Conservation (phyloP, 768 basidiomycete species). For the Serendipita indica region DNA sequence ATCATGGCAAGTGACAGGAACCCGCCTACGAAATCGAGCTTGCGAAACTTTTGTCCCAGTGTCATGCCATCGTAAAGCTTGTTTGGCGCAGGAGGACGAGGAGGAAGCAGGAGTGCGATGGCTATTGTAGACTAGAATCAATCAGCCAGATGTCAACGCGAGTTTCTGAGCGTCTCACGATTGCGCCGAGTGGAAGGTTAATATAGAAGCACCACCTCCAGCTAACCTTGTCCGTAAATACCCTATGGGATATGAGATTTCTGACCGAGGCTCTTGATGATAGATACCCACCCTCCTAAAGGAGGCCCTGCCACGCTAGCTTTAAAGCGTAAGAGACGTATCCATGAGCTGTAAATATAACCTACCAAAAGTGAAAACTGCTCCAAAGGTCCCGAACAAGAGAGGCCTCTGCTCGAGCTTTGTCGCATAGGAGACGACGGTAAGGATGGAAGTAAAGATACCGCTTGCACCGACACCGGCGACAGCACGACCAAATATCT, state of each 20-base stretch:
- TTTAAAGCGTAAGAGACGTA: too few species aligned
- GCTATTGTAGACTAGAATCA: not conserved
- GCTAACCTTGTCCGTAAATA: not conserved
- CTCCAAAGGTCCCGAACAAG: constrained; percentile 29
- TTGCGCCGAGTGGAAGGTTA: not conserved
- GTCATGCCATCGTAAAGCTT: not conserved
- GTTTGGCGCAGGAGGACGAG: not conserved
- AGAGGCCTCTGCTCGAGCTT: constrained; percentile 21
- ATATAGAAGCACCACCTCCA: constrained; percentile 9
- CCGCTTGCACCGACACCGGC: constrained; percentile 29
- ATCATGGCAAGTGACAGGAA: constrained; percentile 16
- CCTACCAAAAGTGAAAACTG: constrained; percentile 29
- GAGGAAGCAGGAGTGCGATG: not conserved
- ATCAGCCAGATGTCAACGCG: not conserved
- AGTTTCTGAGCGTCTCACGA: constrained; percentile 12
- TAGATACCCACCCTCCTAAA: not conserved
- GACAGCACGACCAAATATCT: constrained; percentile 31
- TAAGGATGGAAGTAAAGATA: constrained; percentile 18
- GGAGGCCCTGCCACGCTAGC: constrained; percentile 4
- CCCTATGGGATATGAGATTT: not conserved
- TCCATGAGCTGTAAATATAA: constrained; percentile 26
- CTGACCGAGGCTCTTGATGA: not conserved
- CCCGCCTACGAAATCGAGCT: not conserved
- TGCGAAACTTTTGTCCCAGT: not conserved
- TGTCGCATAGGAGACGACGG: constrained; percentile 17